phyloP scores from a whole-genome alignment of 2,329 filamentous ascomycete species.

The Cladorrhinum sp. region DNA sequence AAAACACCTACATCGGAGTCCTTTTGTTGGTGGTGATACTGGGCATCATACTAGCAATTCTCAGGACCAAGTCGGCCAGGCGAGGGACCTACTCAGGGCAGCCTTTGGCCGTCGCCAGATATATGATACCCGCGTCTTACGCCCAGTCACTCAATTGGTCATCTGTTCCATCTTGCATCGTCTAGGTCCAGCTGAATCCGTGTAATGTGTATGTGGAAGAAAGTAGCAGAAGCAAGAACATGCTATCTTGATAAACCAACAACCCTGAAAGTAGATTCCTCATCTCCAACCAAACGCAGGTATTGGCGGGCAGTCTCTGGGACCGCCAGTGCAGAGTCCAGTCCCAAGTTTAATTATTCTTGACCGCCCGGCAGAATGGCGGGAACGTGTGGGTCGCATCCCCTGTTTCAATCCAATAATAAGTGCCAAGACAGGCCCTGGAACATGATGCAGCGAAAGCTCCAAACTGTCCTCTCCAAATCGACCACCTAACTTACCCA shows the following conservation, averaged over 20 bases:
- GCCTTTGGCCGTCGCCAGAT: conserved; percentile 17
- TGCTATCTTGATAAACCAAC: too few relatives aligned
- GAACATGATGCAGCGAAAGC: conserved; percentile 25
- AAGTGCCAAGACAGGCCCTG: conserved; percentile 25
- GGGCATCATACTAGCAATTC: conserved; percentile 9
- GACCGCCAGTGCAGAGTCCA: not conserved
- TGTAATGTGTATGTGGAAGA: not conserved
- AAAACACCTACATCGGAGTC: conserved; percentile 20
- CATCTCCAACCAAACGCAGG: too few relatives aligned
- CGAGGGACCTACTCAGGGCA: conserved; percentile 10
- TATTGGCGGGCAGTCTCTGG: too few relatives aligned
- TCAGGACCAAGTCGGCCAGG: conserved; percentile 10
- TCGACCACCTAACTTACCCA: conserved; percentile 4
- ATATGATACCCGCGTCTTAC: conserved; percentile 17
- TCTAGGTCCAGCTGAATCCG: not conserved
- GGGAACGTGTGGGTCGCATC: conserved; percentile 12
- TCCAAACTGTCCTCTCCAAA: conserved; percentile 33
- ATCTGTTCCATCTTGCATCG: not conserved
- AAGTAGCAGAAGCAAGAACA: not conserved
- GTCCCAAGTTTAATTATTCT: conserved; percentile 11
- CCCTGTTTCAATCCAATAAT: conserved; percentile 13
- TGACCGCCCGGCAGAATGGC: conserved; percentile 22
- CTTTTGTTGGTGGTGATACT: conserved; percentile 20
- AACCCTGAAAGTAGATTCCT: too few relatives aligned
- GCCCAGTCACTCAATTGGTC: conserved; percentile 5